Conservation (phyloP, 2,329 filamentous ascomycete genomes). For the Xylariomycetidae sp. region DNA sequence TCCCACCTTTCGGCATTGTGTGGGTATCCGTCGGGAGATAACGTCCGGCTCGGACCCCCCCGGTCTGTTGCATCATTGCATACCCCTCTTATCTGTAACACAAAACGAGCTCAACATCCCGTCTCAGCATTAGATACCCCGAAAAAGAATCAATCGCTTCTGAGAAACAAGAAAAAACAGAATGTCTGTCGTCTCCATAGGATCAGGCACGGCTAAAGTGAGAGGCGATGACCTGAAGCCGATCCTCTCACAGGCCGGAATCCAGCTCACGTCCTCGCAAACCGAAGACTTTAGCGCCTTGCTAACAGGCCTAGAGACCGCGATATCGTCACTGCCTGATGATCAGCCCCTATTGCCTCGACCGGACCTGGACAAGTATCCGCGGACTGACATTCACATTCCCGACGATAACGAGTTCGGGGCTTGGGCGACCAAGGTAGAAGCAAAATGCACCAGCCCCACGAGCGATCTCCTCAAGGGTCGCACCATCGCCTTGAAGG, state of each 20-base stretch:
- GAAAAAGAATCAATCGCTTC: not conserved
- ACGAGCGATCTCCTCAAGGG: constrained; percentile 27
- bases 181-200: constrained; percentile 14
- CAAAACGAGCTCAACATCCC: too few species aligned
- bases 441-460: constrained; percentile 15
- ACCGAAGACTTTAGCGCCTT: constrained; percentile 15
- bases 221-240: constrained; percentile 14
- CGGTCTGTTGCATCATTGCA: too few species aligned
- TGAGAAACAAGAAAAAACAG: constrained; percentile 4
- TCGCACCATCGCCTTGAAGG: constrained; percentile 41
- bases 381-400: constrained; percentile 20
- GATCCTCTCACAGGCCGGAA: constrained; percentile 15
- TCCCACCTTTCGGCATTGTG: too few species aligned
- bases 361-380: constrained; percentile 22
- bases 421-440: constrained; percentile 22
- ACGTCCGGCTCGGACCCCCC: too few species aligned
- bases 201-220: constrained; percentile 5
- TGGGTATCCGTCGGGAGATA: too few species aligned
- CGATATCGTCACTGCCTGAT: constrained; percentile 17
- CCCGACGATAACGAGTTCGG: constrained; percentile 18
- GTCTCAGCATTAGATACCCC: too few species aligned
- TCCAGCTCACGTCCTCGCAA: constrained; percentile 13
- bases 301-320: constrained; percentile 15
- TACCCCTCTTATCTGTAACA: too few species aligned
- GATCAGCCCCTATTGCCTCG: constrained; percentile 19